phyloP scores from a whole-genome alignment of 768 basidiomycete species.

The Astraeus odoratus region DNA sequence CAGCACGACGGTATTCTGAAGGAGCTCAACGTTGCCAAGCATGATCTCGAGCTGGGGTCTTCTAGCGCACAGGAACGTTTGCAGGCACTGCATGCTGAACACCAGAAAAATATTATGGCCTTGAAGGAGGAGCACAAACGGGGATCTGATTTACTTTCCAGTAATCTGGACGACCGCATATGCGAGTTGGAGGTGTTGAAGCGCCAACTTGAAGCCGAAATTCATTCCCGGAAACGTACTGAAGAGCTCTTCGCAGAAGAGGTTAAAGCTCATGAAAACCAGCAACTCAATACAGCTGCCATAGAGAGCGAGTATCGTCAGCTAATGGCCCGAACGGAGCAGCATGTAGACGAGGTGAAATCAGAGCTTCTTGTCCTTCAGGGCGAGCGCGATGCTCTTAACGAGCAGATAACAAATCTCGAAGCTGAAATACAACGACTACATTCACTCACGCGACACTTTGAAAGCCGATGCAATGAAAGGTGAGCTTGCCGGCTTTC shows the following conservation, averaged over 20 bases:
- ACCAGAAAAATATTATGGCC: slow-evolving; percentile 9
- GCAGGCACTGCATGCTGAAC: slow-evolving; percentile 23
- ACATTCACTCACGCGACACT: slow-evolving; percentile 50
- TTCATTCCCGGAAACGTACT: slow-evolving; percentile 27
- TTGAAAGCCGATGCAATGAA: slow-evolving; percentile 60
- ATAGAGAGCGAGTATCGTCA: slow-evolving; percentile 29
- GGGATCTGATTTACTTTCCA: slow-evolving; percentile 31
- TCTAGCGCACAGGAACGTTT: slow-evolving; percentile 16
- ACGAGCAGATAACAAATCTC: slow-evolving; percentile 50
- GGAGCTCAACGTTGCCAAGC: slow-evolving; percentile 18
- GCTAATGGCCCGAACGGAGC: slow-evolving; percentile 30
- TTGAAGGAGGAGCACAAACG: slow-evolving; percentile 30
- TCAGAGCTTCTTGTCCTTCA: slow-evolving; percentile 31
- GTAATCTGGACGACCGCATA: slow-evolving; percentile 31
- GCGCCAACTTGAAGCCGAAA: slow-evolving; percentile 33
- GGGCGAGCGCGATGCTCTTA: slow-evolving; percentile 45
- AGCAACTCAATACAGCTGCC: slow-evolving; percentile 26
- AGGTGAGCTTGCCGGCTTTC: slow-evolving; percentile 34
- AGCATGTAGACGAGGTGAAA: slow-evolving; percentile 37
- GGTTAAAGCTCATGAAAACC: slow-evolving; percentile 19
- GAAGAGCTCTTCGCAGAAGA: slow-evolving; percentile 22
- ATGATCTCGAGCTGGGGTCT: slow-evolving; percentile 28
- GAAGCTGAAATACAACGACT: slow-evolving; percentile 62
- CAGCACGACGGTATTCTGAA: slow-evolving; percentile 18
- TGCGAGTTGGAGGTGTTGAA: slow-evolving; percentile 28